Conservation (phyloP, 352 stramenopile species). For the Phytophthora citricola region DNA sequence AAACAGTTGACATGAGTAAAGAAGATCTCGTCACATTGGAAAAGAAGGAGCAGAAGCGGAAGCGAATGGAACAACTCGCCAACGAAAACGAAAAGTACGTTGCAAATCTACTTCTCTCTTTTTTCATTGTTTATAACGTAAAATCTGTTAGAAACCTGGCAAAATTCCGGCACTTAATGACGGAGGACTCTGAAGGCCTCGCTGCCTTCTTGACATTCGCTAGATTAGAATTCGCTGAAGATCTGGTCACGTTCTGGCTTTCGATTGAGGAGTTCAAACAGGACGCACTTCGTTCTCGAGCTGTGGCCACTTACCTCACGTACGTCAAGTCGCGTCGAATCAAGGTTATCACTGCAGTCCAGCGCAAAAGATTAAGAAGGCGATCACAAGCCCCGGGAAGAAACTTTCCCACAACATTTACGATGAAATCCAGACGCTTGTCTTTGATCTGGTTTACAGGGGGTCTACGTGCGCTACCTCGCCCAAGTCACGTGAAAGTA, state of each 20-base stretch:
- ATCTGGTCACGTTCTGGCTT: slow-evolving; percentile 67
- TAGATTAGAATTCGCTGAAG: slow-evolving; percentile 58
- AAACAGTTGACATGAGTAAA: slow-evolving; percentile 38
- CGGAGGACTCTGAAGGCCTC: slow-evolving; percentile 41
- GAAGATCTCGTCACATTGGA: slow-evolving; percentile 42
- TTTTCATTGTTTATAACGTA: background rate
- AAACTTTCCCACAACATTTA: slow-evolving; percentile 52
- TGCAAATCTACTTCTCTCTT: background rate
- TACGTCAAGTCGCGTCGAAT: slow-evolving; percentile 72
- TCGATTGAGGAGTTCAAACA: slow-evolving; percentile 65
- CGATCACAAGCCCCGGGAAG: slow-evolving; percentile 64
- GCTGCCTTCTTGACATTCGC: slow-evolving; percentile 53
- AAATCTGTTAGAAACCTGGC: slow-evolving; percentile 35
- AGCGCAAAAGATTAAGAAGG: slow-evolving; percentile 77
- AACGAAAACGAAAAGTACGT: slow-evolving; percentile 44
- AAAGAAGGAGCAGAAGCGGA: slow-evolving; percentile 26
- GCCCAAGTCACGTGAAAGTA: slow-evolving; percentile 15
- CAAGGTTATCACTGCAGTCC: slow-evolving; percentile 66
- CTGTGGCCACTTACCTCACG: slow-evolving; percentile 57
- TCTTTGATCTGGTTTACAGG: slow-evolving; percentile 68
- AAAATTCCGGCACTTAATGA: slow-evolving; percentile 45
- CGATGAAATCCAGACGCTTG: slow-evolving; percentile 60
- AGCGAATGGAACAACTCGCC: slow-evolving; percentile 24
- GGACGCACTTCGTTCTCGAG: slow-evolving; percentile 50
- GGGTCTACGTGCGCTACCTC: slow-evolving; percentile 61